phyloP scores from a whole-genome alignment of 306 rosid genomes.

The Rosa chinensis region DNA sequence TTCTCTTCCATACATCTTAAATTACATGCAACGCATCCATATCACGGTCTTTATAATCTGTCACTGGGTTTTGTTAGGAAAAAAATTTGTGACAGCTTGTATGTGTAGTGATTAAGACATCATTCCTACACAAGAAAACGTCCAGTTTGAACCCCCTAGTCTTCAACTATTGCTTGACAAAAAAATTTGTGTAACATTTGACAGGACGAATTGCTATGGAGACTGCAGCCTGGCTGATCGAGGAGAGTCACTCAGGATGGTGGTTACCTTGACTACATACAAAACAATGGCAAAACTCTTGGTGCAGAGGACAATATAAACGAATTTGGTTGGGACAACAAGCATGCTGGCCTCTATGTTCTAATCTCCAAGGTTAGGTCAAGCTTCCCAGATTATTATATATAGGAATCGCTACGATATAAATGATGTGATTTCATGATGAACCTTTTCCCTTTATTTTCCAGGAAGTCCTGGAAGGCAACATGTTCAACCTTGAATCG shows the following conservation, averaged over 20 bases:
- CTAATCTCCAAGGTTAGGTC: slow-evolving; percentile 76
- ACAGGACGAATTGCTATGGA: slow-evolving; percentile 94
- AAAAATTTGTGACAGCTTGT: neutral
- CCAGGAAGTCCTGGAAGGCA: slow-evolving; percentile 82
- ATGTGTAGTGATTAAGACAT: neutral
- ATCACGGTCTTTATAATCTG: neutral
- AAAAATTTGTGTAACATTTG: neutral
- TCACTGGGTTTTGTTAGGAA: neutral
- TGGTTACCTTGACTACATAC: slow-evolving; percentile 58
- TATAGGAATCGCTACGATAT: neutral
- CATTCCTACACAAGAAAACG: neutral
- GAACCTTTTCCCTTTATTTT: neutral
- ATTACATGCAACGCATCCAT: no score
- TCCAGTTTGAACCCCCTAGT: neutral
- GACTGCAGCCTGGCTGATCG: slow-evolving; percentile 96
- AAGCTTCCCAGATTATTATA: no score
- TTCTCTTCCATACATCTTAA: no score
- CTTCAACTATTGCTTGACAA: neutral
- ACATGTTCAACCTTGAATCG: slow-evolving; percentile 54
- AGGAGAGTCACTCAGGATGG: slow-evolving; percentile 73
- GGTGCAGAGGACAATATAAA: slow-evolving; percentile 88
- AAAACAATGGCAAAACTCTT: slow-evolving; percentile 73
- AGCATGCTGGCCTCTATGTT: slow-evolving; percentile 91
- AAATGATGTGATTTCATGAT: neutral
- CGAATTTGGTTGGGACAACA: slow-evolving; percentile 97